These are phyloP conservation scores for Solanum lycopersicoides DNA, from an alignment of 257 asterid species.

Conservation along the genomic window DNA sequence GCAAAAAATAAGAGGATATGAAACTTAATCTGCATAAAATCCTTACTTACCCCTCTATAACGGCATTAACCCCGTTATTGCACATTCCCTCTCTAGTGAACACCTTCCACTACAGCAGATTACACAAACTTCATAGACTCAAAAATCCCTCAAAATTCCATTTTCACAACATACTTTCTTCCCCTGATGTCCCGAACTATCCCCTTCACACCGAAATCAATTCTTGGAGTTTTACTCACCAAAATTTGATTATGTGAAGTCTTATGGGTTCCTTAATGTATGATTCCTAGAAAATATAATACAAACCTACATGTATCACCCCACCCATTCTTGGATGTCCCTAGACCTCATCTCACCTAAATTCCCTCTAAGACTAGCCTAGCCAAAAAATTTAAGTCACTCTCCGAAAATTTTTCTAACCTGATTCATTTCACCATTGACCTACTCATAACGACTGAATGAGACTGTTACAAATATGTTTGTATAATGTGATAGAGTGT, in stretches of 20 bases:
- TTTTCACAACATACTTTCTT: neutral
- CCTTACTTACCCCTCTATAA: neutral
- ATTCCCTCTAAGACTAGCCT: neutral
- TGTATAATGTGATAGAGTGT: neutral
- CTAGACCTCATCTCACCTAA: neutral
- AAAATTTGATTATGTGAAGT: neutral
- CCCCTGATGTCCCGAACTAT: neutral
- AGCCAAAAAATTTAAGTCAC: neutral
- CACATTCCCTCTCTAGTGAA: neutral
- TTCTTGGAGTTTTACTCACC: neutral
- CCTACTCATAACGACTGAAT: neutral
- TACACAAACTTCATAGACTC: neutral
- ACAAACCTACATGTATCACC: neutral
- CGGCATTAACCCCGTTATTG: neutral
- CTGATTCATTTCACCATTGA: neutral
- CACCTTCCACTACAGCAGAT: neutral
- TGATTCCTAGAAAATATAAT: neutral
- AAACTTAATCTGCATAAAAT: too few relatives aligned
- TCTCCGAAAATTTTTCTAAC: neutral
- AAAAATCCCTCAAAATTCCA: too few relatives aligned
- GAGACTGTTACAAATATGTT: neutral
- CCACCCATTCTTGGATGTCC: neutral
- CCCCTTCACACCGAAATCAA: neutral
- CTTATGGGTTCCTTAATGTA: neutral
- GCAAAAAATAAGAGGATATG: neutral